Evolutionary conservation across 176 grass and related monocot genomes (phyloP).

Genomic region (Triticum urartu): DNA sequence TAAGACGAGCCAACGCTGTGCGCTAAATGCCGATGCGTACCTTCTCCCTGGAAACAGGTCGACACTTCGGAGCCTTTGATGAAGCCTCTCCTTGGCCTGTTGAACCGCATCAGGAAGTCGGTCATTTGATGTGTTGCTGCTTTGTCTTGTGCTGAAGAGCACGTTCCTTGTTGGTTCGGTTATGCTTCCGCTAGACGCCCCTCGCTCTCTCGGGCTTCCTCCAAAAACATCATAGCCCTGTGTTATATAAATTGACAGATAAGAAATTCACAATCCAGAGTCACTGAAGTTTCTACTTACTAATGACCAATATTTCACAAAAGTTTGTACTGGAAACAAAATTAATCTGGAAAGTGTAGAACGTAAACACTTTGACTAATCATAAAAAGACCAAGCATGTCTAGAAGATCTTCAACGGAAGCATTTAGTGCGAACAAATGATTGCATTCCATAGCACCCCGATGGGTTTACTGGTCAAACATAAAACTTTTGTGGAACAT

Average conservation of each 20-base stretch:
- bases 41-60: constrained; percentile 21
- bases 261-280: background rate
- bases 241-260: background rate
- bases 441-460: background rate
- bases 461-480: background rate
- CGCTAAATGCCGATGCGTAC: background rate
- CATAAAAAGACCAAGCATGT: background rate
- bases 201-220: background rate
- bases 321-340: background rate
- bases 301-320: background rate
- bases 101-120: constrained; percentile 38
- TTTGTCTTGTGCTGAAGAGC: background rate
- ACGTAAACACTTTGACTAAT: background rate
- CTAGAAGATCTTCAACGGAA: background rate
- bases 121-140: constrained; percentile 11
- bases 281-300: background rate
- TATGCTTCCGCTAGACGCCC: background rate
- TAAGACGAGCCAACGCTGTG: background rate
- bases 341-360: background rate
- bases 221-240: constrained; percentile 8
- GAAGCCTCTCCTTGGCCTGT: constrained; percentile 48
- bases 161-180: background rate
- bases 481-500: background rate
- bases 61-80: constrained; percentile 30
- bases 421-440: background rate